phyloP scores from a whole-genome alignment of 31 red algal genomes.

The Odonthalia washingtoniensis region DNA sequence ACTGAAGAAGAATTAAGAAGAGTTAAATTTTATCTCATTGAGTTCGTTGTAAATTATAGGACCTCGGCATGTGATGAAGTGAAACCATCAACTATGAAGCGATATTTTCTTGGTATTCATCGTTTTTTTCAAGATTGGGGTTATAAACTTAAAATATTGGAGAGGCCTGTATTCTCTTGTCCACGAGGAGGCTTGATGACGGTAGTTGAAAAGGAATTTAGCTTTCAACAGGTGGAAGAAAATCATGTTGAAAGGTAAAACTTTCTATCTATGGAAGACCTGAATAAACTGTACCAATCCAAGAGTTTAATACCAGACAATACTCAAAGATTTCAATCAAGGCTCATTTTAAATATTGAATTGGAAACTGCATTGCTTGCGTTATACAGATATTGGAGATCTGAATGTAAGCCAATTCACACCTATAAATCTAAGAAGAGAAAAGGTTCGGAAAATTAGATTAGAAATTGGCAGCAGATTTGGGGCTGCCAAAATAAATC shows the following conservation, averaged over 20 bases:
- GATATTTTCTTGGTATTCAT: background rate
- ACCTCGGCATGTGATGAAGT: background rate
- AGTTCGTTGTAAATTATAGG: background rate
- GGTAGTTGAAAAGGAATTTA: background rate
- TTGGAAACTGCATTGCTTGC: background rate
- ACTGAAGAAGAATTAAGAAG: background rate
- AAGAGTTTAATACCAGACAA: background rate
- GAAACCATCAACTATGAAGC: background rate
- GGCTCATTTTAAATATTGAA: background rate
- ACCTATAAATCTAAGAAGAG: no score
- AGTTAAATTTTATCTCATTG: background rate
- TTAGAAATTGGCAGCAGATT: no score
- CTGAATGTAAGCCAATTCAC: background rate
- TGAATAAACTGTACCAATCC: background rate
- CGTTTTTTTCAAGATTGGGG: background rate
- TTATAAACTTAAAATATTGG: background rate
- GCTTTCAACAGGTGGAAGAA: background rate
- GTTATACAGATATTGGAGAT: background rate
- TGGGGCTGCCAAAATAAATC: background rate
- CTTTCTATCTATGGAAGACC: background rate
- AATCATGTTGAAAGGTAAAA: background rate
- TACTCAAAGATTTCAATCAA: background rate
- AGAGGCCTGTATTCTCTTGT: background rate
- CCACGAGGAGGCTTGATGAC: background rate
- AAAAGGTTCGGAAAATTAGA: no score